phyloP scores from a whole-genome alignment of 2,329 filamentous ascomycete genomes.

The Aspergillus pseudoterreus region DNA sequence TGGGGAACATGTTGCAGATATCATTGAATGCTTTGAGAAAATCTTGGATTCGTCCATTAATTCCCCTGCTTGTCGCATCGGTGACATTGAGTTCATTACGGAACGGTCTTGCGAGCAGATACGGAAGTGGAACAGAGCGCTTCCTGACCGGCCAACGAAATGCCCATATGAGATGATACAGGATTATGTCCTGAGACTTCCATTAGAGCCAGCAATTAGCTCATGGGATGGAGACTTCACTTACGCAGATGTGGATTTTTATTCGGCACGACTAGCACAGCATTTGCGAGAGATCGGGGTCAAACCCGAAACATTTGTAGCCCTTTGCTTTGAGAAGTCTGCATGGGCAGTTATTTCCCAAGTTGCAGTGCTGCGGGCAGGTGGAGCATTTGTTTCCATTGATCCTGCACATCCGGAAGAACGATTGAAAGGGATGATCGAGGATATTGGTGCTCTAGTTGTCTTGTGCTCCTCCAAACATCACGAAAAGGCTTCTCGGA shows the following conservation, averaged over 20 bases:
- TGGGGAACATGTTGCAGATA: constrained; percentile 23
- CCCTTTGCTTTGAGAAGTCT: constrained; percentile 43
- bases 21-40: constrained; percentile 32
- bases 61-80: constrained; percentile 15
- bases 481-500: constrained; percentile 25
- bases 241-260: constrained; percentile 34
- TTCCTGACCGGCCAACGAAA: constrained; percentile 26
- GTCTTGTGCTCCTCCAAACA: constrained; percentile 33
- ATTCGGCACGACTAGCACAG: constrained; percentile 35
- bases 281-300: constrained; percentile 38
- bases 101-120: constrained; percentile 29
- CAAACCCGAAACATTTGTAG: constrained; percentile 36
- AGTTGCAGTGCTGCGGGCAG: constrained; percentile 40
- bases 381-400: constrained; percentile 40
- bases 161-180: constrained; percentile 37
- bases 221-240: constrained; percentile 37
- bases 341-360: constrained; percentile 41
- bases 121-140: constrained; percentile 30
- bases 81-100: constrained; percentile 29
- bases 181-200: constrained; percentile 22
- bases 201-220: constrained; percentile 28
- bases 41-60: constrained; percentile 27
- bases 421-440: constrained; percentile 32
- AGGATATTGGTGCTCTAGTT: constrained; percentile 31
- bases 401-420: constrained; percentile 39